phyloP scores from a whole-genome alignment of 768 basidiomycete species.

The Crepidotus variabilis region DNA sequence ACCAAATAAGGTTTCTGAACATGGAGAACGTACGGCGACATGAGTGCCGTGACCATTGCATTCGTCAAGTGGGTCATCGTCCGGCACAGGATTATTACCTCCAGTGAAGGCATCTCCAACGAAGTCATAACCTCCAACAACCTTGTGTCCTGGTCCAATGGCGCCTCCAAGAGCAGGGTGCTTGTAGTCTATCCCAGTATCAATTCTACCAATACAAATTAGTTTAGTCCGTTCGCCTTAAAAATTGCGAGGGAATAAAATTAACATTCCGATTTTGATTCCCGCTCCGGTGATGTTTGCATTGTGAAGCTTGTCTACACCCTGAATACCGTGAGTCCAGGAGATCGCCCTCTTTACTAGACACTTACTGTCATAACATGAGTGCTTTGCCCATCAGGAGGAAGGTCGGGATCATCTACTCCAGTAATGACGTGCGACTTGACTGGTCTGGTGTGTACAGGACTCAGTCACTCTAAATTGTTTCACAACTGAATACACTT shows the following conservation, averaged over 20 bases:
- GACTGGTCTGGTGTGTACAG: constrained; percentile 35
- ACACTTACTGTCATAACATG: constrained; percentile 52
- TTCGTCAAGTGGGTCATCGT: constrained; percentile 49
- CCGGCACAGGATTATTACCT: constrained; percentile 45
- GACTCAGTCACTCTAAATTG: not conserved
- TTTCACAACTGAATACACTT: constrained; percentile 3
- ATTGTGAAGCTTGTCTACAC: constrained; percentile 64
- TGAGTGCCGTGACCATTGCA: constrained; percentile 53
- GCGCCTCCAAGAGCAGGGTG: constrained; percentile 54
- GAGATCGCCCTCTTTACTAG: constrained; percentile 25
- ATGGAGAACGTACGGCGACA: constrained; percentile 26
- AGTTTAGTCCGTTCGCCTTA: not conserved
- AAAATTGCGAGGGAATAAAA: no score
- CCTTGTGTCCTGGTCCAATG: constrained; percentile 48
- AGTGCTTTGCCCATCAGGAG: constrained; percentile 44
- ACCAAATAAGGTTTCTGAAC: not conserved
- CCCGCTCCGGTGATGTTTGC: constrained; percentile 59
- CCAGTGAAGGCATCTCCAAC: constrained; percentile 54
- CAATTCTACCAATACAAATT: constrained; percentile 34
- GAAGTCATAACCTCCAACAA: constrained; percentile 52
- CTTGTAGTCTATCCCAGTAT: constrained; percentile 53
- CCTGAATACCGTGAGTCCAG: constrained; percentile 25
- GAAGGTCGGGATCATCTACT: constrained; percentile 35
- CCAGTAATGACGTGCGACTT: constrained; percentile 36
- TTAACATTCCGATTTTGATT: constrained; percentile 64